A percentile compares a stretch with the other conserved stretches of the same genome.
Conservation (phyloP, 140 eudicot genomes). For the Senecio squalidus region DNA sequence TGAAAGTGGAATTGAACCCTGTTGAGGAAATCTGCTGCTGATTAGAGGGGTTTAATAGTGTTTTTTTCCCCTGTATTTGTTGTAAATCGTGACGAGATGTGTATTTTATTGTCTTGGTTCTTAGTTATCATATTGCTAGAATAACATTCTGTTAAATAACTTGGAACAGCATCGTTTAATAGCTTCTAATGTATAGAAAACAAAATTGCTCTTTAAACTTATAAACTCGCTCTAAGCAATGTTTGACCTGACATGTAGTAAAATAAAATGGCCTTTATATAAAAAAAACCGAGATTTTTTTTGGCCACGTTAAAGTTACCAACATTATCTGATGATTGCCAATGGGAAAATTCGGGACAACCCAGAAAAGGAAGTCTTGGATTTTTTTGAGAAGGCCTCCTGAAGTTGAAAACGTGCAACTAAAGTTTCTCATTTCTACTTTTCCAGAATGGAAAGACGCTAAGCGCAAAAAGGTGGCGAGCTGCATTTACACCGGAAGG, state of each 20-base stretch:
- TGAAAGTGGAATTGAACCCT: neutral
- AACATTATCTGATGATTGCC: neutral
- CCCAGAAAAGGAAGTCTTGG: neutral
- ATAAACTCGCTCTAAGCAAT: neutral
- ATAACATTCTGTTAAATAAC: neutral
- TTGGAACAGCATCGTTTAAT: neutral
- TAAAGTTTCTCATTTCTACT: constrained; percentile 6
- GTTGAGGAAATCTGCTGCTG: neutral
- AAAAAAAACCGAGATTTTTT: neutral
- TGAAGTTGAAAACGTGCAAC: constrained; percentile 3
- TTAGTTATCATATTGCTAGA: neutral
- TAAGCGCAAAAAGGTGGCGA: constrained; percentile 81
- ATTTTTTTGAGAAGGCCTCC: constrained; percentile 4
- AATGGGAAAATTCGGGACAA: constrained; percentile 7
- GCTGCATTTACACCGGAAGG: constrained; percentile 83
- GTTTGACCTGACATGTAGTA: constrained; percentile 9
- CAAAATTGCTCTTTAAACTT: neutral
- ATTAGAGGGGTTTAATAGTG: neutral
- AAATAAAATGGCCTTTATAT: neutral
- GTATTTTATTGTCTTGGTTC: neutral
- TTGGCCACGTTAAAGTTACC: neutral
- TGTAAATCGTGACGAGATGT: too few relatives aligned
- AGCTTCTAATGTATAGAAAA: neutral
- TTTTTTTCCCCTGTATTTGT: neutral
- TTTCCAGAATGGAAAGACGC: constrained; percentile 77